Evolutionary conservation across 306 rosid genomes (phyloP).

Genomic region (Hippophae rhamnoides): DNA sequence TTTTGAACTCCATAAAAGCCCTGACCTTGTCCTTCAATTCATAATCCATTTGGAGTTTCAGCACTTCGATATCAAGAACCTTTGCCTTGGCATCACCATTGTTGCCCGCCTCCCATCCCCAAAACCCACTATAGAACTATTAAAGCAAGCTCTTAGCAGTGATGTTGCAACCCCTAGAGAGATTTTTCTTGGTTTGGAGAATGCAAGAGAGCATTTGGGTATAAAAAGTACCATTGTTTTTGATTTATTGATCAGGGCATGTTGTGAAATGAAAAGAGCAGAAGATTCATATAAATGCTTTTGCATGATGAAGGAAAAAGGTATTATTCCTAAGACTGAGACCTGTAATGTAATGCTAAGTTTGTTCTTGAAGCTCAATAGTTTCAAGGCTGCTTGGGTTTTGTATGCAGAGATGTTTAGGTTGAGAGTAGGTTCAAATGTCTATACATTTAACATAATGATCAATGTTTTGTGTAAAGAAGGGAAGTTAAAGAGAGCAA

Average conservation of each 20-base stretch:
- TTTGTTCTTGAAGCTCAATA: constrained; percentile 40
- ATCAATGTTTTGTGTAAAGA: constrained; percentile 73
- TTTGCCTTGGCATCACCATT: constrained; percentile 49
- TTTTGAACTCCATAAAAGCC: constrained; percentile 34
- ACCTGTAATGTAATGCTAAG: constrained; percentile 60
- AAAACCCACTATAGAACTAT: constrained; percentile 33
- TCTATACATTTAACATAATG: constrained; percentile 70
- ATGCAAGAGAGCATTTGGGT: constrained; percentile 26
- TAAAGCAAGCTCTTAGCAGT: constrained; percentile 28
- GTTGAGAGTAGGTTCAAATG: constrained; percentile 49
- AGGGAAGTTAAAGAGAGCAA: constrained; percentile 74
- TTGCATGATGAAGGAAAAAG: constrained; percentile 40
- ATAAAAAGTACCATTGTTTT: constrained; percentile 24
- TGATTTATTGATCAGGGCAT: constrained; percentile 41
- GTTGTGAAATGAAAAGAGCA: constrained; percentile 47
- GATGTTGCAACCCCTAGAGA: constrained; percentile 13
- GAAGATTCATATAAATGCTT: constrained; percentile 56
- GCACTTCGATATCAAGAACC: constrained; percentile 28
- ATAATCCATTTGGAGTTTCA: constrained; percentile 30
- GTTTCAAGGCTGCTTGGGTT: constrained; percentile 54
- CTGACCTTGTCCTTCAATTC: constrained; percentile 34
- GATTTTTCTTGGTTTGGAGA: constrained; percentile 32
- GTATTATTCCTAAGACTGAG: constrained; percentile 38
- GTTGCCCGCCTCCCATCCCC: constrained; percentile 50
- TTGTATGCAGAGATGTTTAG: constrained; percentile 82